A percentile compares a stretch with the other conserved stretches of the same genome.
These are phyloP conservation scores for Claviceps arundinis DNA, from an alignment of 2,329 filamentous ascomycete genomes.

Conservation along the genomic window DNA sequence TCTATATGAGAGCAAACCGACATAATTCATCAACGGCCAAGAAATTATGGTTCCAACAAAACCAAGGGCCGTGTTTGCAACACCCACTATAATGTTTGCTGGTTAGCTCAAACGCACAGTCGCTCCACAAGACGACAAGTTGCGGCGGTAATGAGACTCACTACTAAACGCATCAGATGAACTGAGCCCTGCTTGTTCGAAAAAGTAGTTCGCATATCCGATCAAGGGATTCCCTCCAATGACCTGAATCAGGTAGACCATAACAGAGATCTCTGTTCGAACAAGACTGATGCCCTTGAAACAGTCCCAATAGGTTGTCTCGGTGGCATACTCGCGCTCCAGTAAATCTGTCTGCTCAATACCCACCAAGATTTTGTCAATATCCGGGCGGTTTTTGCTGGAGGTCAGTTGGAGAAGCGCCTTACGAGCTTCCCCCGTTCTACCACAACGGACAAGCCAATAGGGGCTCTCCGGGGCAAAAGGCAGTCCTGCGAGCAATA, in stretches of 20 bases:
- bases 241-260: constrained; percentile 53
- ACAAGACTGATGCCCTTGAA: constrained; percentile 34
- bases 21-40: constrained; percentile 25
- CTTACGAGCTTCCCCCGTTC: constrained; percentile 25
- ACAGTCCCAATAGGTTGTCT: constrained; percentile 36
- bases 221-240: constrained; percentile 51
- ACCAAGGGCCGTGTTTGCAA: constrained; percentile 27
- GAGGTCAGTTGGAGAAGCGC: constrained; percentile 31
- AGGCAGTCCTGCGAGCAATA: constrained; percentile 30
- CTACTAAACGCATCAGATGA: constrained; percentile 12
- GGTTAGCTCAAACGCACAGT: background rate
- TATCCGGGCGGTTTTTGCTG: constrained; percentile 9
- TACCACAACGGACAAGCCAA: constrained; percentile 33
- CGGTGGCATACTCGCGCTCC: constrained; percentile 36
- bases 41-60: constrained; percentile 27
- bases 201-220: constrained; percentile 41
- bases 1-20: background rate
- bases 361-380: constrained; percentile 33
- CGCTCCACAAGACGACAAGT: background rate
- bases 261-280: constrained; percentile 43
- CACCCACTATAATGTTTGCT: constrained; percentile 8
- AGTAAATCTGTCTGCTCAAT: constrained; percentile 45
- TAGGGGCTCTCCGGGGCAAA: constrained; percentile 38
- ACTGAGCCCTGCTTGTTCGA: constrained; percentile 19
- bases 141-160: constrained; percentile 1